Conservation (phyloP, 2,329 filamentous ascomycete genomes). For the Xylariales sp. region DNA sequence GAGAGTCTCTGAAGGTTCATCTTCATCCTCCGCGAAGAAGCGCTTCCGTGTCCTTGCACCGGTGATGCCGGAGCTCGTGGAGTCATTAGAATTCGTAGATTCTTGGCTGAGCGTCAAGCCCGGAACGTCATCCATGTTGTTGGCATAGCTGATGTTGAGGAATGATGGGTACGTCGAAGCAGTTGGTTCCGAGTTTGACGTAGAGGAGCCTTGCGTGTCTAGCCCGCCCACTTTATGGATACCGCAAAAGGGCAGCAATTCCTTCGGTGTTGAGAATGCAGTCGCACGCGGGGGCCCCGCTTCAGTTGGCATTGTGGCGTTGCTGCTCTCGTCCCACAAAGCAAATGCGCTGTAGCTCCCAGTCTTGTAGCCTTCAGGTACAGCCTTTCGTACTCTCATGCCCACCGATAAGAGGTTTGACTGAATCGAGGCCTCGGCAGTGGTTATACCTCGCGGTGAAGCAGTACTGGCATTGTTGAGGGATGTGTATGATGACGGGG, state of each 20-base stretch:
- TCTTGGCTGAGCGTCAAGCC: constrained; percentile 53
- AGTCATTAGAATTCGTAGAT: constrained; percentile 35
- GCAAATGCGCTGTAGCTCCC: constrained; percentile 47
- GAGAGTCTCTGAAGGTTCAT: constrained; percentile 27
- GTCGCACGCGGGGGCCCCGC: constrained; percentile 19
- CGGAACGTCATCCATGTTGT: constrained; percentile 35
- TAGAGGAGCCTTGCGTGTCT: constrained; percentile 46
- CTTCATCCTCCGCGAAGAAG: constrained; percentile 38
- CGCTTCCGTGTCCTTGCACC: constrained; percentile 40
- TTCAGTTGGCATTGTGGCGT: constrained; percentile 10
- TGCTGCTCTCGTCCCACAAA: constrained; percentile 41
- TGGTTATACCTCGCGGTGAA: background rate
- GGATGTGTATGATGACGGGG: constrained; percentile 10
- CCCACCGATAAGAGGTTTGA: constrained; percentile 84
- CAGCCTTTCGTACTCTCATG: constrained; percentile 90
- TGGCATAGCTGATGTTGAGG: constrained; percentile 11
- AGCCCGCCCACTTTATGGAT: constrained; percentile 70
- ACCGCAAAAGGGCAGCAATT: constrained; percentile 77
- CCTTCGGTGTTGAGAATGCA: constrained; percentile 38
- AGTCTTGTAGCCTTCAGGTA: constrained; percentile 92
- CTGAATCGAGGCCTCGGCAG: constrained; percentile 52
- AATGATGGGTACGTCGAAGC: constrained; percentile 5
- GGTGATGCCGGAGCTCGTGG: constrained; percentile 13
- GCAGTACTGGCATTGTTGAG: constrained; percentile 28
- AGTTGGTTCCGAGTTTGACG: constrained; percentile 15